Base-by-base conservation (phyloP, 2,329 filamentous ascomycete genomes). In the Neopestalotiopsis sp. region DNA sequence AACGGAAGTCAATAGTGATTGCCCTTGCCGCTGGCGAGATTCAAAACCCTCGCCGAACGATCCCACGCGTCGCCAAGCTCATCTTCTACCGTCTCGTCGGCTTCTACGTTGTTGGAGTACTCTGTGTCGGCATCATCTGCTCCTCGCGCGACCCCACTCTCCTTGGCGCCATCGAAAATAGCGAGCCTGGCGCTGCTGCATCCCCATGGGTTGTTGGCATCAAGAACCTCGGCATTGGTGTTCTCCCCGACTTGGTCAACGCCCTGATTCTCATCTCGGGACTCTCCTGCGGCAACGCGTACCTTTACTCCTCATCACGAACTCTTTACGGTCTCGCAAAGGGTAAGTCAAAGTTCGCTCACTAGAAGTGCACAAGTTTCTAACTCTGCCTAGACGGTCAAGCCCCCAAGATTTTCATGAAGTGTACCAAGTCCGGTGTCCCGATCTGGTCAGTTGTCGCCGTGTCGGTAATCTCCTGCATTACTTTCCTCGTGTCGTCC, bases 51-150 rank as follows among this genome's bases (percentile, higher is more conserved):
- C 83, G 88, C n/a, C 77, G 77, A 4, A 83, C 86, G 32, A 85
- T 91, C 76, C 89, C 89, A 0, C 84, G 82, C 66, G 89, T 89
- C 0, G 90, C 84, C 78, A 90, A 90, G 67, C 86, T 86, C 7
- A 88, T 90, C 9, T 90, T 91, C 78, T 90, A 89, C 75, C 87
- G 89, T 57, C 80, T 91, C 28, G 89, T 87, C 1, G 78, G 83
- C 0, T 91, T 91, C 78, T 91, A 90, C 79, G 83, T 90, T 24
- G 82, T 91, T 5, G 89, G 89, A 6, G 86, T 87, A 12, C 81
- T 92, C 3, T 84, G 82, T 53, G 85, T 90, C 20, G 88, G 88
- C 6, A 88, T 90, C 69, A 74, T 89, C 69, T 85, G 91, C 71
- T 82, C 89, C 17, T 87, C 88, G 74, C 84, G 90, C 66, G 88